Evolutionary conservation across 169 alveolate species (phyloP), one percentile per base, ranked within the genome.

Genomic region (Eimeria acervulina): DNA sequence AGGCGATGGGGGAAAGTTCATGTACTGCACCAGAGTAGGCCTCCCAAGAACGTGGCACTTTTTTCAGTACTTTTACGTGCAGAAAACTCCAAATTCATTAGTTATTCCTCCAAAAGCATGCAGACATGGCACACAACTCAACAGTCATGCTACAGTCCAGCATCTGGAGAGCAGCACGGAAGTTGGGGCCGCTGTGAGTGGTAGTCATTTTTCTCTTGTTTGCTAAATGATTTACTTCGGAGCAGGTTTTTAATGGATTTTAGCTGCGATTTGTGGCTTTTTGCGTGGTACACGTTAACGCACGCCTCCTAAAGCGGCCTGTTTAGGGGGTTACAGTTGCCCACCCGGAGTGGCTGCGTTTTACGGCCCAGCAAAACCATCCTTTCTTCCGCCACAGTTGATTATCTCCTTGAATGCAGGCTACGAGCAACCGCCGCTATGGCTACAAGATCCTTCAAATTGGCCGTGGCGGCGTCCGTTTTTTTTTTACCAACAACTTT

Each of bases 161-260:
- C 44, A 68, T 68, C 78, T 68, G 78, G 38, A 68, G 74, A 63
- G 74, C 74, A 63, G 44, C 78, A 31, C 26, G 78, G 78, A 21
- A 23, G 44, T 10, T 68, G 26, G 40, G n/a, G 78, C 44, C 78
- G 13, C 78, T 13, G 78, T 8, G 23, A 4, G 7, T 10, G 78
- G 19, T 28, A 2, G 26, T 5, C 7, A 68, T 31, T 44, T 28
- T 68, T 0, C 26, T 0, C 44, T 21, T 31, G 19, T 68, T 68
- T 31, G 78, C 78, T 1, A 68, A 28, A 28, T 66, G 42, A n/a
- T 6, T 66, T 66, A 44, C 26, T 31, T 68, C 26, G 10, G 78
- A 68, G 78, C 78, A 68, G 40, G 78, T 68, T 31, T 31, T 68
- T 13, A 10, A 13, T 31, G 12, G 4, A 1, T 68, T 68, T 68